Percentiles rank a stretch among this genome's conserved stretches.
These are phyloP conservation scores for Fagus crenata DNA, from an alignment of 306 rosid genomes.

Conservation along the genomic window DNA sequence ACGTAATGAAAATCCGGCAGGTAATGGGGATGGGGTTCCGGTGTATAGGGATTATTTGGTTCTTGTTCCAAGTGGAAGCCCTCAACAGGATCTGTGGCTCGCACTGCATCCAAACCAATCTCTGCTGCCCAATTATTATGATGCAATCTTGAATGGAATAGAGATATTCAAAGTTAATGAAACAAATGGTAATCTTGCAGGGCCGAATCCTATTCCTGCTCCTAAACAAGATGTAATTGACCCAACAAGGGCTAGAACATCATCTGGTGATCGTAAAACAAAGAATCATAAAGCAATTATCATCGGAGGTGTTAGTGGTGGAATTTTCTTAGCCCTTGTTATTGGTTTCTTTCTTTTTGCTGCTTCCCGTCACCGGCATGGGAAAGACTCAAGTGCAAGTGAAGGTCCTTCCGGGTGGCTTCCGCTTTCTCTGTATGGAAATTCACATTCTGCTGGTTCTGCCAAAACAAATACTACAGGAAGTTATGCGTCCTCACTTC, in stretches of 20 bases:
- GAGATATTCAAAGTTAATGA: slow-evolving; percentile 83
- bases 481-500: slow-evolving; percentile 86
- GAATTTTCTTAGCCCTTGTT: slow-evolving; percentile 51
- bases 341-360: slow-evolving; percentile 53
- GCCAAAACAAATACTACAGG: slow-evolving; percentile 92
- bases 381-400: slow-evolving; percentile 64
- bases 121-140: slow-evolving; percentile 43
- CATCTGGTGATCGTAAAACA: slow-evolving; percentile 46
- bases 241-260: slow-evolving; percentile 44
- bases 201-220: slow-evolving; percentile 69
- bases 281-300: slow-evolving; percentile 58
- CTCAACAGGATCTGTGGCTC: slow-evolving; percentile 77
- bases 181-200: slow-evolving; percentile 62
- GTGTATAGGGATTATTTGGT: slow-evolving; percentile 63
- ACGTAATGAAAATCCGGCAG: rapidly evolving
- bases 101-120: slow-evolving; percentile 56
- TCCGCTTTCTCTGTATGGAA: slow-evolving; percentile 88
- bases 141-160: slow-evolving; percentile 75
- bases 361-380: slow-evolving; percentile 44
- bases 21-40: slow-evolving; percentile 33
- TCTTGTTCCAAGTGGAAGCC: slow-evolving; percentile 55
- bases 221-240: slow-evolving; percentile 52
- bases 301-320: slow-evolving; percentile 73
- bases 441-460: slow-evolving; percentile 87
- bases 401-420: slow-evolving; percentile 99